phyloP scores from a whole-genome alignment of 805 yeast genomes.

The Yamadazyma insecticola region DNA sequence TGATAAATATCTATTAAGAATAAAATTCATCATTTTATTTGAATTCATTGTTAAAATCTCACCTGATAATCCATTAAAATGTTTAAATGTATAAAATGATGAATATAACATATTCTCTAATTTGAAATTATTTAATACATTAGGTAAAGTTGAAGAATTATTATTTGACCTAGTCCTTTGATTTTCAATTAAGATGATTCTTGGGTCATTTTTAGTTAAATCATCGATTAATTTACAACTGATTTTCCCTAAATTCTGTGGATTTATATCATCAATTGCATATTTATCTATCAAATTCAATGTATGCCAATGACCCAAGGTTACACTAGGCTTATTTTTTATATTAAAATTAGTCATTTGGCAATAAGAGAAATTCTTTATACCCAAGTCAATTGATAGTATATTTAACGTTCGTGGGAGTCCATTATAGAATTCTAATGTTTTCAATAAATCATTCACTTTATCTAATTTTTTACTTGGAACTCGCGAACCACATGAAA shows the following conservation, averaged over 20 bases:
- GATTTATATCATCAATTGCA: slow-evolving; percentile 4
- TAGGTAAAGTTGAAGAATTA: slow-evolving; percentile 33
- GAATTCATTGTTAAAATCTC: slow-evolving; percentile 34
- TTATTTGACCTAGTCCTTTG: slow-evolving; percentile 36
- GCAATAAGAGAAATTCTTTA: slow-evolving; percentile 39
- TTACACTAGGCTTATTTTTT: slow-evolving; percentile 5
- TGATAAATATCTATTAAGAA: slow-evolving; percentile 34
- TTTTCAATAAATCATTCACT: slow-evolving; percentile 3
- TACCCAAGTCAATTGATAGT: slow-evolving; percentile 36
- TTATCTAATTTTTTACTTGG: slow-evolving; percentile 13
- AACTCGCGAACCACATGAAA: slow-evolving; percentile 18
- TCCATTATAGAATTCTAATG: slow-evolving; percentile 4
- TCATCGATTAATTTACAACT: slow-evolving; percentile 16
- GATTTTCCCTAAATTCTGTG: slow-evolving; percentile 8
- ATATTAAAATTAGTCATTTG: slow-evolving; percentile 8
- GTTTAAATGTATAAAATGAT: slow-evolving; percentile 17
- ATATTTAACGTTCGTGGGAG: slow-evolving; percentile 12
- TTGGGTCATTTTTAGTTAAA: slow-evolving; percentile 5
- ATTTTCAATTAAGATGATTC: slow-evolving; percentile 31
- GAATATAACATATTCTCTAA: slow-evolving; percentile 35
- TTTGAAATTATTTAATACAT: slow-evolving; percentile 31
- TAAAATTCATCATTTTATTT: slow-evolving; percentile 31
- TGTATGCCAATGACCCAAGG: slow-evolving; percentile 11
- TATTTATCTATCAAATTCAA: slow-evolving; percentile 9
- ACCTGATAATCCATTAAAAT: slow-evolving; percentile 8